Base-by-base conservation (phyloP, 495 filamentous ascomycete species). In the Aspergillus cavernicola region DNA sequence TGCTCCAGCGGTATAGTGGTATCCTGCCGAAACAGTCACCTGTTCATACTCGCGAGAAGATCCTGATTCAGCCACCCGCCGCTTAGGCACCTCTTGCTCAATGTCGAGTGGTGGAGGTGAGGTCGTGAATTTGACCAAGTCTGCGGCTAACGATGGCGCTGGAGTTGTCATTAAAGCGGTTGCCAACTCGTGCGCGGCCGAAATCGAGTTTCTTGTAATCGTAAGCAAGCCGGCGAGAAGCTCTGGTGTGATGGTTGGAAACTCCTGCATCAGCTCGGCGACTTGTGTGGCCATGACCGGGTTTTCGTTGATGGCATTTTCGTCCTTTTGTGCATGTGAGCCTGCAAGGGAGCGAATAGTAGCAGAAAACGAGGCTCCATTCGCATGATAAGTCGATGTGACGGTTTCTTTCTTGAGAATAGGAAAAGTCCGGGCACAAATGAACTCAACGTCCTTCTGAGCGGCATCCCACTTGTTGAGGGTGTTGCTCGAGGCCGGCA, bases 321-420 rank as follows among this genome's bases (percentile, higher is more conserved):
- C 52, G 8, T 65, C 49, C 33, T 64, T 58, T 1, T 65, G 64
- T 1, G 62, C 59, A 38, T 70, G 39, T 5, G 52, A 43, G 45
- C 38, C 71, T 55, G 51, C 85, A 51, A 89, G 65, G 4, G 77
- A 69, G 20, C 60, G 59, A 33, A 90, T 81, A 1, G 86, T 84
- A 3, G 66, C 62, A 15, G 75, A 53, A 4, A 84, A 43, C 12
- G 83, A 85, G n/a, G 78, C 80, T 9, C 79, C 76, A 52, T 81
- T 79, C 10, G 72, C 64, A 64, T 89, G 81, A 57, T 90, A 89
- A 4, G 76, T 60, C 2, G 85, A 88, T 0, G 71, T 59, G 5
- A 89, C 76, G 11, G 67, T 65, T 42, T 77, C 68, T n/a, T 63
- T 67, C 6, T 75, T 63, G 7, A 84, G 61, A 15, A 78, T 61